These are phyloP conservation scores for Neurospora terricola DNA, from an alignment of 495 filamentous ascomycete species.

Conservation along the genomic window DNA sequence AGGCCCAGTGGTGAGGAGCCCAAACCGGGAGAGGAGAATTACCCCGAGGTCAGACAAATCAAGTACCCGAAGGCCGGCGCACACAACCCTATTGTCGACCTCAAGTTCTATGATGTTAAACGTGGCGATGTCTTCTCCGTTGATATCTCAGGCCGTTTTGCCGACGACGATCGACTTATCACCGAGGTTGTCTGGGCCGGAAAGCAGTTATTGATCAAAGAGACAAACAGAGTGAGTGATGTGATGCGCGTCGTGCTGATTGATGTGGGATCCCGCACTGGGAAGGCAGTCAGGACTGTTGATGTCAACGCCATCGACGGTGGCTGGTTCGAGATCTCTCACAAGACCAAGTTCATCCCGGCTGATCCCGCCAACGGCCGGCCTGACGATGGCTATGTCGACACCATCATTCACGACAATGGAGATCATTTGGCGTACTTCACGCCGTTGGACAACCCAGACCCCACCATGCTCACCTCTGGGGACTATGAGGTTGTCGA, in stretches of 20 bases:
- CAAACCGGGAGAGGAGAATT: constrained; percentile 66
- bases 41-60: constrained; percentile 83
- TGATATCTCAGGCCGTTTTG: constrained; percentile 65
- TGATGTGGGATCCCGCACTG: constrained; percentile 65
- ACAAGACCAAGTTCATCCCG: constrained; percentile 78
- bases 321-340: constrained; percentile 93
- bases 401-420: constrained; percentile 78
- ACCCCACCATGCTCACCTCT: constrained; percentile 75
- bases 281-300: constrained; percentile 64
- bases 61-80: constrained; percentile 97
- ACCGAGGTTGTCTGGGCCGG: constrained; percentile 92
- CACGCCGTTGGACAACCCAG: constrained; percentile 71
- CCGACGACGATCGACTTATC: constrained; percentile 74
- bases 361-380: constrained; percentile 71
- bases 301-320: constrained; percentile 79
- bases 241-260: constrained; percentile 75
- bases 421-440: constrained; percentile 93
- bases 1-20: constrained; percentile 72
- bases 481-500: constrained; percentile 90
- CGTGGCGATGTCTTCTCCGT: constrained; percentile 72
- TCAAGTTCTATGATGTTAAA: constrained; percentile 84
- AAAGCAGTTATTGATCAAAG: constrained; percentile 69
- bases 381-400: constrained; percentile 78
- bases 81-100: constrained; percentile 78
- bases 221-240: constrained; percentile 93